These are phyloP conservation scores for Plasmopara muralis DNA, from an alignment of 352 stramenopile species.

Conservation along the genomic window DNA sequence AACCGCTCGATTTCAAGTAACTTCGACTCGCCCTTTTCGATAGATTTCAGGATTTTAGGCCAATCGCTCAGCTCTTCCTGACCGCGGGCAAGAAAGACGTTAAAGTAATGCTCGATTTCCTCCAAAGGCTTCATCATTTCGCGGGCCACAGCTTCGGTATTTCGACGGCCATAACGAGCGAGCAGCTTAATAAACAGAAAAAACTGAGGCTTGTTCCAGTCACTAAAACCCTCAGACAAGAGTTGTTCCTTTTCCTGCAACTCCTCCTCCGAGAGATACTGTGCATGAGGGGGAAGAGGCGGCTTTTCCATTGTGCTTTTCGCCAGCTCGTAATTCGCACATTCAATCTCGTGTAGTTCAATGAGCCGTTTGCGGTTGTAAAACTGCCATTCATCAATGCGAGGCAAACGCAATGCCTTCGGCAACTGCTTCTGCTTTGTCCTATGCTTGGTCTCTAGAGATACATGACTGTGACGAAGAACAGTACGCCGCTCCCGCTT, in stretches of 20 bases:
- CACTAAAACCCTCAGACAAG: slow-evolving; percentile 73
- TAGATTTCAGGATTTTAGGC: slow-evolving; percentile 82
- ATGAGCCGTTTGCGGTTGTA: slow-evolving; percentile 75
- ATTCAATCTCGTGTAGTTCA: slow-evolving; percentile 81
- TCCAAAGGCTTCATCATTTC: slow-evolving; percentile 81
- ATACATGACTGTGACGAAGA: slow-evolving; percentile 50
- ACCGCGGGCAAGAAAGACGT: slow-evolving; percentile 60
- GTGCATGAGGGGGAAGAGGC: slow-evolving; percentile 53
- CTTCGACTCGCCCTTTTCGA: slow-evolving; percentile 85
- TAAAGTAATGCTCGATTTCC: slow-evolving; percentile 62
- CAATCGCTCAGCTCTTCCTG: slow-evolving; percentile 73
- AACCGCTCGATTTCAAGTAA: slow-evolving; percentile 81
- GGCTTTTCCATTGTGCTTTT: slow-evolving; percentile 76
- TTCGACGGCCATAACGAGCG: slow-evolving; percentile 66
- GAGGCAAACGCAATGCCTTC: slow-evolving; percentile 69
- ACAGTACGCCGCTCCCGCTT: slow-evolving; percentile 80
- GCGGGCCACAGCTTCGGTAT: slow-evolving; percentile 67
- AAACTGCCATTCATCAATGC: slow-evolving; percentile 87
- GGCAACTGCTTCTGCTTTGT: slow-evolving; percentile 74
- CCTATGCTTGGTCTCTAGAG: slow-evolving; percentile 40
- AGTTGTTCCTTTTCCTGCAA: slow-evolving; percentile 90
- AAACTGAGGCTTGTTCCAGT: slow-evolving; percentile 87
- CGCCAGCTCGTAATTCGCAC: slow-evolving; percentile 66
- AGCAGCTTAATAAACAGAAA: slow-evolving; percentile 83
- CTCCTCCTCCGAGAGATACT: slow-evolving; percentile 82